Conservation (phyloP, 768 basidiomycete genomes). For the Boletales sp. region DNA sequence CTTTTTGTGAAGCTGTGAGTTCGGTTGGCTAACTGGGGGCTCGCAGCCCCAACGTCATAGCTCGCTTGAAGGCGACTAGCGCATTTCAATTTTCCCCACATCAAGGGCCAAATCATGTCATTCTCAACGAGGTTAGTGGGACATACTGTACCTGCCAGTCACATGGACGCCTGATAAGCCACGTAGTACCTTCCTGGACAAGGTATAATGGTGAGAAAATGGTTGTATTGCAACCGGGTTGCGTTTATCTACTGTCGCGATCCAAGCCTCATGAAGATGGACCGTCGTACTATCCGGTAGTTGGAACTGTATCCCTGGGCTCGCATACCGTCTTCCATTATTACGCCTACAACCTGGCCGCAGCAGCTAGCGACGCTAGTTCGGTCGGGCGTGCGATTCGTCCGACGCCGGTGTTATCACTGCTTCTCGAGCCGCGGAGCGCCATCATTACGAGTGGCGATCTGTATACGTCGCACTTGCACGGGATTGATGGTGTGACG, state of each 20-base stretch:
- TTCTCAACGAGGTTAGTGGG: conserved; percentile 72
- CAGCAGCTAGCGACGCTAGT: conserved; percentile 14
- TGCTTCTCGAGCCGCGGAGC: conserved; percentile 84
- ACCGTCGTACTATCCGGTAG: conserved; percentile 80
- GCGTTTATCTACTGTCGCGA: background rate
- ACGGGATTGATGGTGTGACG: conserved; percentile 67
- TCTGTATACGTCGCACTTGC: conserved; percentile 71
- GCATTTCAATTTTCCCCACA: conserved; percentile 64
- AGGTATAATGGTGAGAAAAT: conserved; percentile 77
- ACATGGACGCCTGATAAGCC: conserved; percentile 12
- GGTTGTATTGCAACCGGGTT: conserved; percentile 8
- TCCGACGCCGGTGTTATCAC: conserved; percentile 58
- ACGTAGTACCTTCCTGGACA: conserved; percentile 79
- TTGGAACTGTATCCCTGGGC: conserved; percentile 86
- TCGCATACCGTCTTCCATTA: conserved; percentile 84
- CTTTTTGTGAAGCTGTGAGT: background rate
- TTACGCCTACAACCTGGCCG: conserved; percentile 51
- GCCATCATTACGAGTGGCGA: conserved; percentile 69
- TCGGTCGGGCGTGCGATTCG: conserved; percentile 54
- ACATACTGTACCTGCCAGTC: background rate
- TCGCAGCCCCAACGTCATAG: conserved; percentile 71
- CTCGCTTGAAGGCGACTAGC: conserved; percentile 61
- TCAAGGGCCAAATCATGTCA: conserved; percentile 78
- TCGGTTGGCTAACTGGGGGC: conserved; percentile 4
- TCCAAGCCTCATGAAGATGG: conserved; percentile 90